phyloP scores from a whole-genome alignment of 306 rosid genomes.

The Purshia tridentata region DNA sequence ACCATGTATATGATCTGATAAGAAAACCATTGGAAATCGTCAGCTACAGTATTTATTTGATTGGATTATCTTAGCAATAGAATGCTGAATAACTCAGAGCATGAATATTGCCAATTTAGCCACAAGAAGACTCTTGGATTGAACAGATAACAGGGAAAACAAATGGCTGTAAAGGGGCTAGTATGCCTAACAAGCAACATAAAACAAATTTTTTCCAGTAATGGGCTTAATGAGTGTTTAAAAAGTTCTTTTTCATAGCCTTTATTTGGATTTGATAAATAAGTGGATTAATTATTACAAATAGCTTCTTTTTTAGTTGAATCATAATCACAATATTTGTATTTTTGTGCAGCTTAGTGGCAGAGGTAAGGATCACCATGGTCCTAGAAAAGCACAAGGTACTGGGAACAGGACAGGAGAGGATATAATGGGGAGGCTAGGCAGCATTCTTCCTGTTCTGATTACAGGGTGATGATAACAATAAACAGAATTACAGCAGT shows the following conservation, averaged over 20 bases:
- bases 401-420: neutral
- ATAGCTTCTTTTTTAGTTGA: neutral
- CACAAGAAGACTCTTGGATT: neutral
- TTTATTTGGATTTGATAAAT: neutral
- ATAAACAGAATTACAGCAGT: neutral
- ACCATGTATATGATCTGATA: slow-evolving; percentile 70
- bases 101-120: neutral
- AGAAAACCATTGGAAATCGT: slow-evolving; percentile 13
- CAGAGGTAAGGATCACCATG: neutral
- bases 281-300: neutral
- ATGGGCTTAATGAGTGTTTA: neutral
- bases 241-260: neutral
- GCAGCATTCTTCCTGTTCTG: neutral
- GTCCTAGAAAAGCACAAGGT: neutral
- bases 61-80: neutral
- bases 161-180: neutral
- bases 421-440: slow-evolving; percentile 13
- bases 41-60: neutral
- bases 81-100: neutral
- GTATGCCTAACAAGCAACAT: neutral
- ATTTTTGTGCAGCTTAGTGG: neutral
- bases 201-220: neutral
- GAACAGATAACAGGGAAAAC: neutral
- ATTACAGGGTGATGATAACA: neutral
- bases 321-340: neutral